These are phyloP conservation scores for Salicornia ramosissima DNA, from an alignment of 148 eudicot genomes.

Conservation along the genomic window DNA sequence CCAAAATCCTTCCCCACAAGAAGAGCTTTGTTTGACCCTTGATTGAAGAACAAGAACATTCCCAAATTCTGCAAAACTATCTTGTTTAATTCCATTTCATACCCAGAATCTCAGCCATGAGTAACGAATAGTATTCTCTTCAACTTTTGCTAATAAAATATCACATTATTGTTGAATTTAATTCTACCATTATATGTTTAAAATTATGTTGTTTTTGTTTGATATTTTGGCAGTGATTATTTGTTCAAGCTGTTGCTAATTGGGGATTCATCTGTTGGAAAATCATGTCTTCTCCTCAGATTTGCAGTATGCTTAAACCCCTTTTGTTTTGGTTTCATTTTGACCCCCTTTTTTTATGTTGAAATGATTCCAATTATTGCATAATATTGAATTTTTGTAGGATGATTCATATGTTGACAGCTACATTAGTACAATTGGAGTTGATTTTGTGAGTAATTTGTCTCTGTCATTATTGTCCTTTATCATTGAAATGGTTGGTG, in stretches of 20 bases:
- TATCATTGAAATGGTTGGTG: neutral
- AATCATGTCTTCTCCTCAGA: slow-evolving; percentile 78
- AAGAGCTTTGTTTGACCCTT: neutral
- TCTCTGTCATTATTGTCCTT: neutral
- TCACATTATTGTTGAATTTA: neutral
- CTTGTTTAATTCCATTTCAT: neutral
- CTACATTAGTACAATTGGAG: slow-evolving; percentile 89
- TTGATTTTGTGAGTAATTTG: slow-evolving; percentile 76
- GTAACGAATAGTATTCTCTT: slow-evolving; percentile 24
- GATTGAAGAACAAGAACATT: neutral
- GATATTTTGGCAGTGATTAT: slow-evolving; percentile 45
- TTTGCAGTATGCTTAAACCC: slow-evolving; percentile 53
- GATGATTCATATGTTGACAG: slow-evolving; percentile 87
- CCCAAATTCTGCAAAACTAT: neutral
- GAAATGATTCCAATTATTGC: too few species aligned
- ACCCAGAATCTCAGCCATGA: slow-evolving; percentile 9
- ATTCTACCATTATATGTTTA: neutral
- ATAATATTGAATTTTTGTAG: slow-evolving; percentile 29
- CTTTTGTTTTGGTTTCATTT: neutral
- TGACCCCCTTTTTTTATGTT: neutral
- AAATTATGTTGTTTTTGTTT: neutral
- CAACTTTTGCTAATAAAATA: neutral
- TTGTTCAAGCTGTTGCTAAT: slow-evolving; percentile 70
- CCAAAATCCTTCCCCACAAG: neutral
- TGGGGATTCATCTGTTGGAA: slow-evolving; percentile 84